Base-by-base conservation (phyloP, 768 basidiomycete species). In the Lentinus brumalis region DNA sequence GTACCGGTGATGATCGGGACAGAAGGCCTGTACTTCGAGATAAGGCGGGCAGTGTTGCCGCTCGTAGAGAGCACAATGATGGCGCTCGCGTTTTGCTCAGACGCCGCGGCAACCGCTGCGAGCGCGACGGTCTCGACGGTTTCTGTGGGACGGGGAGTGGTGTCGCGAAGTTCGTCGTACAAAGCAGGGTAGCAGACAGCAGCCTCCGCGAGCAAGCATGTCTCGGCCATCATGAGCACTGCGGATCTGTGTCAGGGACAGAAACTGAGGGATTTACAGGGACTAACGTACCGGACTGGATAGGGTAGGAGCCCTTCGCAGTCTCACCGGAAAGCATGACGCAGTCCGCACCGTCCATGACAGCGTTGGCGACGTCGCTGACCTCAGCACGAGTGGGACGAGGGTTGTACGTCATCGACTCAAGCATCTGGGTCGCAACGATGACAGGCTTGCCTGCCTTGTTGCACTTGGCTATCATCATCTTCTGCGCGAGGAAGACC, bases 391-490 rank as follows among this genome's bases (percentile, higher is more conserved):
- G 95, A 70, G 97, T 99, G 47, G 97, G 97, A 60, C 97, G 83
- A 54, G 97, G 97, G 83, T 99, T 99, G 81, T 94, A 96, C 92
- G 94, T 97, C 95, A 96, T 96, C 15, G 94, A 96, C 91, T 98
- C 96, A 67, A 99, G 88, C 96, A 99, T 99, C 77, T 99, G 96
- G 14, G 97, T 99, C 10, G 97, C 97, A 63, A 97, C 96, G 73
- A 99, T 98, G 71, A 93, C 92, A 44, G 97, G 96, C 81, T 99
- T 99, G 69, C 97, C 97, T 56, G 85, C 88, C 71, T 96, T 91
- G 82, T 97, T 98, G 80, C 95, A 97, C 81, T 98, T 98, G 61
- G 96, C 87, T 69, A 98, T 99, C 96, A 99, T 99, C 96, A 98
- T 98, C 82, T 99, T 99, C 76, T 99, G 97, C 8, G 97, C 97